phyloP scores from a whole-genome alignment of 2,329 filamentous ascomycete genomes.

The Talaromyces albobiverticillius region DNA sequence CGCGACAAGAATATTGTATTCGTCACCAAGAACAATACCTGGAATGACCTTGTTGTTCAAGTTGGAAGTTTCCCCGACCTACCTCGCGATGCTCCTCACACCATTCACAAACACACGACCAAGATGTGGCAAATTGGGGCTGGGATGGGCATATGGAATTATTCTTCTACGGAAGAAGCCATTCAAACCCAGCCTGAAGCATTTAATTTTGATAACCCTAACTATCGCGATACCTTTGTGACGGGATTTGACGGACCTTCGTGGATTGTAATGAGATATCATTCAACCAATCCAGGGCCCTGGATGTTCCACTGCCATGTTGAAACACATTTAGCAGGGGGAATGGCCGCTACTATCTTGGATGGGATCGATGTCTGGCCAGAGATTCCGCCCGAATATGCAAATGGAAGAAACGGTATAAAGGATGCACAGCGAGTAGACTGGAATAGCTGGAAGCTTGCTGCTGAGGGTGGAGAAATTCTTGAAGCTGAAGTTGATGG shows the following conservation, averaged over 20 bases:
- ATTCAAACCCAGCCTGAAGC: constrained; percentile 34
- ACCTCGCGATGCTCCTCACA: constrained; percentile 36
- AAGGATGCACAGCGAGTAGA: neutral
- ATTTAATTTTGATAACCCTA: constrained; percentile 47
- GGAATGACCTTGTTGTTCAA: constrained; percentile 37
- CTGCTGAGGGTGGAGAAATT: neutral
- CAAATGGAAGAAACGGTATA: constrained; percentile 10
- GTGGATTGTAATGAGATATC: constrained; percentile 48
- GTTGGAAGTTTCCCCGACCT: constrained; percentile 23
- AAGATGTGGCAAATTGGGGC: constrained; percentile 44
- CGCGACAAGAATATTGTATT: constrained; percentile 19
- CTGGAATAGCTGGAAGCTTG: neutral
- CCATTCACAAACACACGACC: constrained; percentile 50
- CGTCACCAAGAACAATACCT: neutral
- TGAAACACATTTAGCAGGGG: constrained; percentile 46
- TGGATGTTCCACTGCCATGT: constrained; percentile 53
- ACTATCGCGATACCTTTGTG: constrained; percentile 41
- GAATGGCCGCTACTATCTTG: constrained; percentile 48
- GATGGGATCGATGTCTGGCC: constrained; percentile 51
- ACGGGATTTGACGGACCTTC: constrained; percentile 27
- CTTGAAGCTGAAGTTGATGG: neutral
- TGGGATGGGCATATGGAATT: constrained; percentile 39
- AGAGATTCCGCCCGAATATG: constrained; percentile 20
- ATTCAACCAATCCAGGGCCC: constrained; percentile 45
- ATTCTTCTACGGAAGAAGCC: constrained; percentile 41